These are phyloP conservation scores for Saturnispora halmiae DNA, from an alignment of 805 yeast genomes.

Conservation along the genomic window DNA sequence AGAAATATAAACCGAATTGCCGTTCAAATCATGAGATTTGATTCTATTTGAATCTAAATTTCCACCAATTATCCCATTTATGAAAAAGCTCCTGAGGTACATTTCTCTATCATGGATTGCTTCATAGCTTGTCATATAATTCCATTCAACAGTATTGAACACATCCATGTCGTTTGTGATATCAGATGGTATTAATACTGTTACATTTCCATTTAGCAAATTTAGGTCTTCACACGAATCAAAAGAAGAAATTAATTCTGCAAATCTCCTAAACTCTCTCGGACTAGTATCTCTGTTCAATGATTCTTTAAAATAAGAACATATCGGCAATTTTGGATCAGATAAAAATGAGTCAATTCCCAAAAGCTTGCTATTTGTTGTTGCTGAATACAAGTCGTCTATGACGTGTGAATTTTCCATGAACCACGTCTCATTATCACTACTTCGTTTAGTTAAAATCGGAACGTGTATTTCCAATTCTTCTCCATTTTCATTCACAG, in stretches of 20 bases:
- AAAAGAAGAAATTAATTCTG: conserved; percentile 14
- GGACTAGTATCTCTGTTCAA: conserved; percentile 14
- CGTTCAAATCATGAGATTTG: conserved; percentile 22
- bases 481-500: conserved; percentile 18
- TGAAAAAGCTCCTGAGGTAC: conserved; percentile 28
- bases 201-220: conserved; percentile 27
- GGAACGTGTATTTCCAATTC: conserved; percentile 23
- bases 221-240: conserved; percentile 17
- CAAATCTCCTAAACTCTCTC: conserved; percentile 16
- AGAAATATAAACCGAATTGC: conserved; percentile 18
- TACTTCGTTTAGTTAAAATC: conserved; percentile 25
- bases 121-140: conserved; percentile 31
- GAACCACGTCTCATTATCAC: conserved; percentile 20
- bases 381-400: conserved; percentile 46
- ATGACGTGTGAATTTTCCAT: conserved; percentile 43
- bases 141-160: conserved; percentile 35
- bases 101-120: conserved; percentile 25
- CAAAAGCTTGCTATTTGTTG: conserved; percentile 59
- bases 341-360: conserved; percentile 43
- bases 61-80: conserved; percentile 41
- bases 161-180: conserved; percentile 21
- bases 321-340: conserved; percentile 30
- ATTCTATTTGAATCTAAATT: conserved; percentile 17
- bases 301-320: conserved; percentile 27
- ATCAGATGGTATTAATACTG: conserved; percentile 42